These are phyloP conservation scores for Phtheirospermum japonicum DNA, from an alignment of 257 asterid genomes.

Conservation along the genomic window DNA sequence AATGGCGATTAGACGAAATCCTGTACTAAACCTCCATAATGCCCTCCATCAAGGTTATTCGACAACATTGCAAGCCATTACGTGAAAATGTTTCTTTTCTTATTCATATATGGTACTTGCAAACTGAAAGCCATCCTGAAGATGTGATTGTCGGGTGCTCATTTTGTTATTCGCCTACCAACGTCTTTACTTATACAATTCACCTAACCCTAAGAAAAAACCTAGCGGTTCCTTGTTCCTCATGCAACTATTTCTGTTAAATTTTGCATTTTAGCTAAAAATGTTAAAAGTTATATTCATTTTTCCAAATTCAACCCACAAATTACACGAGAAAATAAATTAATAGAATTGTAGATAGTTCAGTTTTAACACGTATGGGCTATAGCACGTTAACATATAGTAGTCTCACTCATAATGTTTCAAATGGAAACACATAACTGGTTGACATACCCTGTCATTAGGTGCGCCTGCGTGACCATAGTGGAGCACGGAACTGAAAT, in stretches of 20 bases:
- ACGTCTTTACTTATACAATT: slow-evolving; percentile 4
- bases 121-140: neutral
- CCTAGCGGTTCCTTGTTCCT: slow-evolving; percentile 11
- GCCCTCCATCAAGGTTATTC: too few relatives aligned
- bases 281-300: slow-evolving; percentile 6
- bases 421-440: slow-evolving; percentile 20
- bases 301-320: slow-evolving; percentile 23
- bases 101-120: neutral
- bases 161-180: neutral
- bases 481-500: slow-evolving; percentile 83
- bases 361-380: neutral
- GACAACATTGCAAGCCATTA: neutral
- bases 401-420: slow-evolving; percentile 6
- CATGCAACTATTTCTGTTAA: neutral
- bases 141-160: neutral
- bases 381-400: neutral
- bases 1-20: too few relatives aligned
- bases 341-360: neutral
- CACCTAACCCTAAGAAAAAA: neutral
- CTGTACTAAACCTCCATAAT: too few relatives aligned
- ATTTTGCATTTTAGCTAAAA: neutral
- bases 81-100: too few relatives aligned
- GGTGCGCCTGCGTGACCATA: slow-evolving; percentile 99
- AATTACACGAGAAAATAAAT: slow-evolving; percentile 1
- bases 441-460: slow-evolving; percentile 74